Evolutionary conservation across 164 flowering plant species (phyloP).

Genomic region (Umbilicus rupestris): DNA sequence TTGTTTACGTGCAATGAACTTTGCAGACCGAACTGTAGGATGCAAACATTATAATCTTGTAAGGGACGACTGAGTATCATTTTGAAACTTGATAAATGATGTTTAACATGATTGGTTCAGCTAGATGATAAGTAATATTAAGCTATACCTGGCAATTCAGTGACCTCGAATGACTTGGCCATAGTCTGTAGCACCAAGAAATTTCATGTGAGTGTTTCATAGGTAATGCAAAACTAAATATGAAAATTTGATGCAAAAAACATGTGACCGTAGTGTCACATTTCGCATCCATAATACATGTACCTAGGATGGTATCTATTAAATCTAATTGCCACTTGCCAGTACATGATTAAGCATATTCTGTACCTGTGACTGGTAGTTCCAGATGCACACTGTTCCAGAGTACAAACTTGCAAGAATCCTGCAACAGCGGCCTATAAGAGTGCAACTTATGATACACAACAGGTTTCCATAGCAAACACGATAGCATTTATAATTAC

Average conservation of each 20-base stretch:
- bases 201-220: conserved; percentile 9
- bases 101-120: neutral
- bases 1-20: conserved; percentile 80
- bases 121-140: neutral
- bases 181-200: conserved; percentile 48
- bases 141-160: conserved; percentile 77
- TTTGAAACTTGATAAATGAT: neutral
- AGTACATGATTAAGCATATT: neutral
- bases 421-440: conserved; percentile 34
- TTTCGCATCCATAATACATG: neutral
- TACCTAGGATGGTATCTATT: neutral
- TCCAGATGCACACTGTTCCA: conserved; percentile 80
- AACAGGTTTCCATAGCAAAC: neutral
- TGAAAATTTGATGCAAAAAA: neutral
- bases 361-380: conserved; percentile 65
- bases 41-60: neutral
- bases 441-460: neutral
- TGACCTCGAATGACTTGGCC: conserved; percentile 90
- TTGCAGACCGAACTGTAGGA: conserved; percentile 80
- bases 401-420: conserved; percentile 87
- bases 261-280: neutral
- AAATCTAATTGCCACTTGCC: too few species aligned
- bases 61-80: neutral
- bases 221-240: neutral
- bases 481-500: conserved; percentile 17